These are phyloP conservation scores for Coemansia linderi DNA, from an alignment of 371 early-diverging fungal genomes.

Conservation along the genomic window DNA sequence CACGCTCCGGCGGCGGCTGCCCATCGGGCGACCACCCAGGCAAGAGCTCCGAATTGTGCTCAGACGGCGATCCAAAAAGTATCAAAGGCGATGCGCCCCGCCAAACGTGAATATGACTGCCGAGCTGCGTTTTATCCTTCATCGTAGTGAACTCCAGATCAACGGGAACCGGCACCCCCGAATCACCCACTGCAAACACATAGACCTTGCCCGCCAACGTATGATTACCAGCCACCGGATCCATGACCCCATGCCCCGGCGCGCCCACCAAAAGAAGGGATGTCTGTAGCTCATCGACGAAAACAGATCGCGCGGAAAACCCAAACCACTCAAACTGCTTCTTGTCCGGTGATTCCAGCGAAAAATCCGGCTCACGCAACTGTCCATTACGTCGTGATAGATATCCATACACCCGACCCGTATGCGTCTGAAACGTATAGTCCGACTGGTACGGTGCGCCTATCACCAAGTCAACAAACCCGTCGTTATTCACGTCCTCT, in stretches of 20 bases:
- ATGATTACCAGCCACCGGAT: background rate
- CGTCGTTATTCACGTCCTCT: constrained; percentile 70
- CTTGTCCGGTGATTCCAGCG: constrained; percentile 49
- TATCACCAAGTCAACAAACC: constrained; percentile 65
- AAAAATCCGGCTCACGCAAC: constrained; percentile 15
- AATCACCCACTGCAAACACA: constrained; percentile 16
- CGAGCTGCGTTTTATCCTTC: constrained; percentile 43
- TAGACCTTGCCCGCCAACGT: constrained; percentile 35
- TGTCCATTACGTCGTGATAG: constrained; percentile 13
- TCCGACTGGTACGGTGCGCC: constrained; percentile 65
- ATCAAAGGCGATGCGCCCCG: constrained; percentile 9
- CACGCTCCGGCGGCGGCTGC: constrained; percentile 21
- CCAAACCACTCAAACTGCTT: constrained; percentile 58
- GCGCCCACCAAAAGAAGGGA: constrained; percentile 47
- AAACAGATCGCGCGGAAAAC: constrained; percentile 27
- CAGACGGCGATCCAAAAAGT: constrained; percentile 48
- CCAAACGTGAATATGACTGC: constrained; percentile 46
- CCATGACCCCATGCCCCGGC: constrained; percentile 27
- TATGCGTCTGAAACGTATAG: constrained; percentile 15
- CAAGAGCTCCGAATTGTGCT: constrained; percentile 18
- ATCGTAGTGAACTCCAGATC: constrained; percentile 18
- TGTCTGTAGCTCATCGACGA: constrained; percentile 4
- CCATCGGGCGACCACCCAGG: background rate
- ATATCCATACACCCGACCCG: constrained; percentile 44
- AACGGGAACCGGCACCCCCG: constrained; percentile 4